Conservation (phyloP, 2,329 filamentous ascomycete species). For the Aspergillus ustus region DNA sequence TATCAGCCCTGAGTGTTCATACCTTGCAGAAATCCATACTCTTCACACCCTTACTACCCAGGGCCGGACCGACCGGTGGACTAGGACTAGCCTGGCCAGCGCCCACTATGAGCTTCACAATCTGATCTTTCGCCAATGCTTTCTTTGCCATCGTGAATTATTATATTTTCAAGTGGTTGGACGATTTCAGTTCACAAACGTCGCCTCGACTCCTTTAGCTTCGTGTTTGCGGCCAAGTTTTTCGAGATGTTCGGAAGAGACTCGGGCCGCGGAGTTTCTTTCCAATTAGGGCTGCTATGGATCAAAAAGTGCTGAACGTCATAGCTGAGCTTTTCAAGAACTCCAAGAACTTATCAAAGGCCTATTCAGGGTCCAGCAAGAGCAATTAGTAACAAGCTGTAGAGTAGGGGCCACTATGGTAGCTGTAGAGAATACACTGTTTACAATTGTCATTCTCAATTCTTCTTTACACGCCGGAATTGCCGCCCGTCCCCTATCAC, state of each 20-base stretch:
- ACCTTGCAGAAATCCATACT: slow-evolving; percentile 99
- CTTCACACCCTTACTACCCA: slow-evolving; percentile 97
- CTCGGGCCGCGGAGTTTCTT: slow-evolving; percentile 26
- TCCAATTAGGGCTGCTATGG: slow-evolving; percentile 9
- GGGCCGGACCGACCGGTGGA: slow-evolving; percentile 91
- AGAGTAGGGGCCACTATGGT: background rate
- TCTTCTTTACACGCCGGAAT: background rate
- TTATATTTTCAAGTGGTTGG: background rate
- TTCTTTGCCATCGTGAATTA: slow-evolving; percentile 55
- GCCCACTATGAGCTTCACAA: slow-evolving; percentile 97
- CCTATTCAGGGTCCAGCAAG: background rate
- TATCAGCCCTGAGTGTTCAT: slow-evolving; percentile 21
- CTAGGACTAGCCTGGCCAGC: slow-evolving; percentile 93
- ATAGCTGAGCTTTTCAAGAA: slow-evolving; percentile 12
- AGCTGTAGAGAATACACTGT: background rate
- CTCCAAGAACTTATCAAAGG: background rate
- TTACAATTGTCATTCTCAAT: background rate
- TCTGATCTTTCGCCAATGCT: slow-evolving; percentile 64
- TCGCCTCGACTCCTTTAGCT: slow-evolving; percentile 7
- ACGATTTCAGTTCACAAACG: background rate
- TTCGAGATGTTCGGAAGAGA: slow-evolving; percentile 22
- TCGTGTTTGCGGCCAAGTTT: slow-evolving; percentile 22
- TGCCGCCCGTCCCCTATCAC: background rate
- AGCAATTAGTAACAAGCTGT: background rate
- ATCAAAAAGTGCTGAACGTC: slow-evolving; percentile 27